A percentile compares a stretch with the other conserved stretches of the same genome.
Conservation (phyloP, 2,329 filamentous ascomycete species). For the Septoria linicola region DNA sequence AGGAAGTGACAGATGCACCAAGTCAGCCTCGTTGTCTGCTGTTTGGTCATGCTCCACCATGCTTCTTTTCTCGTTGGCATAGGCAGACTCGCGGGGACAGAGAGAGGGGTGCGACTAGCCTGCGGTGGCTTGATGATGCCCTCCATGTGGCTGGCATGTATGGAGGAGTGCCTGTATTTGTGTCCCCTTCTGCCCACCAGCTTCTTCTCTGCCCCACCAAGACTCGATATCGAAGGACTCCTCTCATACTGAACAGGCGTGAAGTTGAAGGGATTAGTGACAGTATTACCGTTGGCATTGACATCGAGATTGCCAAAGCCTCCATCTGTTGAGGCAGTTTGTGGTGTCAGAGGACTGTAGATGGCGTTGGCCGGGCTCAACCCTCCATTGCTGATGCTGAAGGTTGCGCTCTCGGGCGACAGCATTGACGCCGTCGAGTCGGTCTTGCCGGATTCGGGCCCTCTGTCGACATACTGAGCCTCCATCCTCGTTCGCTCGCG, state of each 20-base stretch:
- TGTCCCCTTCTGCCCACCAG: slow-evolving; percentile 90
- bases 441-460: slow-evolving; percentile 17
- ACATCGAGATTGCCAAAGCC: slow-evolving; percentile 31
- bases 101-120: slow-evolving; percentile 79
- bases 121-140: slow-evolving; percentile 89
- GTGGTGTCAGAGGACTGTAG: slow-evolving; percentile 37
- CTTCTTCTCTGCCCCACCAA: slow-evolving; percentile 65
- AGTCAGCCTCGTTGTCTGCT: slow-evolving; percentile 77
- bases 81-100: slow-evolving; percentile 86
- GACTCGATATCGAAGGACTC: slow-evolving; percentile 38
- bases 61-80: slow-evolving; percentile 88
- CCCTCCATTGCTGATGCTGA: slow-evolving; percentile 23
- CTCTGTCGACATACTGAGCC: slow-evolving; percentile 10
- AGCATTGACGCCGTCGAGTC: slow-evolving; percentile 31
- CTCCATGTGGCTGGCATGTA: slow-evolving; percentile 79
- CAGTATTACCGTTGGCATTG: slow-evolving; percentile 27
- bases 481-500: slow-evolving; percentile 16
- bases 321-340: slow-evolving; percentile 34
- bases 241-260: slow-evolving; percentile 59
- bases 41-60: slow-evolving; percentile 81
- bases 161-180: slow-evolving; percentile 95
- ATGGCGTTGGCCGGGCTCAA: slow-evolving; percentile 30
- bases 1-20: slow-evolving; percentile 90
- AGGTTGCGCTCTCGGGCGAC: slow-evolving; percentile 34
- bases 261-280: slow-evolving; percentile 85